A percentile compares a stretch with the other conserved stretches of the same genome.
Evolutionary conservation across 2,329 filamentous ascomycete genomes (phyloP).

Genomic region (Cladosporium austrohemisphaericum): DNA sequence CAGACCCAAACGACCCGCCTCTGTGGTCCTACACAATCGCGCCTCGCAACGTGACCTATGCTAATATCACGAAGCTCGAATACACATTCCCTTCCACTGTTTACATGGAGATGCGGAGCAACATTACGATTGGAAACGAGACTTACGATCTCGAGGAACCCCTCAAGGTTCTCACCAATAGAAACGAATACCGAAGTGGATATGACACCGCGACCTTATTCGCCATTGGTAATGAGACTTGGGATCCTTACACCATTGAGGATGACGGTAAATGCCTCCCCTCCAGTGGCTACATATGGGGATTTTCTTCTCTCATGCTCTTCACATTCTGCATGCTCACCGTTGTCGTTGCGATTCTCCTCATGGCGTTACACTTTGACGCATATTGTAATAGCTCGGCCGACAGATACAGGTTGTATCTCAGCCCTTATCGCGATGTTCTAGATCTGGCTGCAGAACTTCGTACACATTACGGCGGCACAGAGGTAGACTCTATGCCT

Average conservation of each 20-base stretch:
- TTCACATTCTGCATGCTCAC: constrained; percentile 19
- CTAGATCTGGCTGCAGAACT: constrained; percentile 17
- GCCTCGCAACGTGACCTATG: neutral
- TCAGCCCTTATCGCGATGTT: constrained; percentile 17
- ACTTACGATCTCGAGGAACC: too few relatives aligned
- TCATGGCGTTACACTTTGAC: constrained; percentile 15
- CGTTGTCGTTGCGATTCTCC: constrained; percentile 1
- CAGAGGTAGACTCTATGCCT: constrained; percentile 12
- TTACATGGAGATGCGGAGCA: too few relatives aligned
- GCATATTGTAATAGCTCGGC: constrained; percentile 45
- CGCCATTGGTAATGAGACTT: neutral
- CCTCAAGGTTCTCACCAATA: too few relatives aligned
- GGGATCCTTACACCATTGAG: too few relatives aligned
- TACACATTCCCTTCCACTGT: too few relatives aligned
- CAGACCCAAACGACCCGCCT: neutral
- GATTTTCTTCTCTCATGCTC: constrained; percentile 19
- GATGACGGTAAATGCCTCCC: neutral
- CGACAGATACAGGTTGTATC: constrained; percentile 48
- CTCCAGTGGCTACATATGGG: constrained; percentile 12
- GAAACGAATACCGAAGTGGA: neutral
- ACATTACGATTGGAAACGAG: too few relatives aligned
- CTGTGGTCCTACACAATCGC: neutral
- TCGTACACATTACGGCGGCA: constrained; percentile 9
- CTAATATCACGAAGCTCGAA: too few relatives aligned
- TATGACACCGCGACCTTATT: too few relatives aligned